Evolutionary conservation across 345 rosid genomes (phyloP).

Genomic region (Raphanus raphanistrum): DNA sequence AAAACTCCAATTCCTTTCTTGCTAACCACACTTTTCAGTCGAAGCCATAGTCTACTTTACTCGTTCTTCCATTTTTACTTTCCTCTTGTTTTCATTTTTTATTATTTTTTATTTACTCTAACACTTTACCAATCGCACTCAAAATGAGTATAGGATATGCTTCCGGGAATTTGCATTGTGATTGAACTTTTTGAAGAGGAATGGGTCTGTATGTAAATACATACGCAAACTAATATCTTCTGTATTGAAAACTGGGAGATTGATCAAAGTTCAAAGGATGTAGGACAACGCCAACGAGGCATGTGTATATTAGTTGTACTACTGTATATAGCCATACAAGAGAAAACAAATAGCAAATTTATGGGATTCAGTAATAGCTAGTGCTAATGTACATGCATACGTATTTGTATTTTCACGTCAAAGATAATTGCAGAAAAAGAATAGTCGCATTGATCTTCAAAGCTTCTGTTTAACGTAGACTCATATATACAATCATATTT

Average conservation of each 20-base stretch:
- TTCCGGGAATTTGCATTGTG: neutral
- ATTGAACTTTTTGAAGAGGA: slow-evolving; percentile 13
- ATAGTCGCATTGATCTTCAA: neutral
- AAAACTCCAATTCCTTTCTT: no score
- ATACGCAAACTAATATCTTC: neutral
- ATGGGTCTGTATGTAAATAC: slow-evolving; percentile 18
- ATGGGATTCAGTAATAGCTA: neutral
- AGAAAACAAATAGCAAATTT: neutral
- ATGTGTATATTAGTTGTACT: neutral
- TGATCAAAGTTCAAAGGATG: slow-evolving; percentile 15
- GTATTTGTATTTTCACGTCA: neutral
- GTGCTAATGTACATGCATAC: slow-evolving; percentile 14
- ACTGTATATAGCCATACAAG: slow-evolving; percentile 5
- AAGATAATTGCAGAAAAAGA: neutral
- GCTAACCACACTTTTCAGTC: no score
- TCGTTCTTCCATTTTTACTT: no score
- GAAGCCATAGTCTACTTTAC: no score
- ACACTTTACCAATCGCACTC: no score
- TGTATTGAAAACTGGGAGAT: neutral
- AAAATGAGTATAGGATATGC: neutral
- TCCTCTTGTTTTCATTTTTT: no score
- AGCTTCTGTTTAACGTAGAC: neutral
- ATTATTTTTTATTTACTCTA: no score
- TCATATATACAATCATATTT: neutral
- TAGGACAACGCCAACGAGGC: slow-evolving; percentile 11